These are phyloP conservation scores for Persicaria tinctoria DNA, from an alignment of 148 eudicot genomes.

Conservation along the genomic window DNA sequence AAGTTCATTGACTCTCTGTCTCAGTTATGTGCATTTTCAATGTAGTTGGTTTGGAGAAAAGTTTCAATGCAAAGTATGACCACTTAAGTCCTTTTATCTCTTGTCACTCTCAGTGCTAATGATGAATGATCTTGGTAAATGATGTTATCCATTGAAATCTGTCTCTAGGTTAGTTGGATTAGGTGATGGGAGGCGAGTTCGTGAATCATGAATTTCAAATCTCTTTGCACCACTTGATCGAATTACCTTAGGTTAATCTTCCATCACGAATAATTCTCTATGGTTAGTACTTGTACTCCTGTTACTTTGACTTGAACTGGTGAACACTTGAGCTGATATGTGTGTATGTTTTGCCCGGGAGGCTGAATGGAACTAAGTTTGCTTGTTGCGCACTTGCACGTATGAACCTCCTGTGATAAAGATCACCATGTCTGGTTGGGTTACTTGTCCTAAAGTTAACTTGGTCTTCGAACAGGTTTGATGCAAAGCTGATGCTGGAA, in stretches of 20 bases:
- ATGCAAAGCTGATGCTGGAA: slow-evolving; percentile 73
- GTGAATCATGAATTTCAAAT: neutral
- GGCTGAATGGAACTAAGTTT: neutral
- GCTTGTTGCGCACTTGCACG: too few relatives aligned
- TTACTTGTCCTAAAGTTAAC: neutral
- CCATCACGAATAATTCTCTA: neutral
- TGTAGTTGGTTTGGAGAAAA: neutral
- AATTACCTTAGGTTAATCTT: neutral
- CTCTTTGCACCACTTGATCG: neutral
- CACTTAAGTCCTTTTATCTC: neutral
- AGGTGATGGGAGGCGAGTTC: neutral
- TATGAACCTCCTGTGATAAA: neutral
- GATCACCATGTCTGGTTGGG: neutral
- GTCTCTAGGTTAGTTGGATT: neutral
- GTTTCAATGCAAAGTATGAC: neutral
- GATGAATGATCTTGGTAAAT: neutral
- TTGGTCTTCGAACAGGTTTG: slow-evolving; percentile 37
- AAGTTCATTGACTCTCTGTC: neutral
- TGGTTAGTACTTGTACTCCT: neutral
- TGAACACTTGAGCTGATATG: neutral
- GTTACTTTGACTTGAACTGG: neutral
- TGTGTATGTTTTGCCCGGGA: neutral
- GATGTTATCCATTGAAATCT: neutral
- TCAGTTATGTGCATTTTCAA: neutral
- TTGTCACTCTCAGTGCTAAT: neutral